Base-by-base conservation (phyloP, 2,329 filamentous ascomycete genomes). In the Apiospora kogelbergensis region DNA sequence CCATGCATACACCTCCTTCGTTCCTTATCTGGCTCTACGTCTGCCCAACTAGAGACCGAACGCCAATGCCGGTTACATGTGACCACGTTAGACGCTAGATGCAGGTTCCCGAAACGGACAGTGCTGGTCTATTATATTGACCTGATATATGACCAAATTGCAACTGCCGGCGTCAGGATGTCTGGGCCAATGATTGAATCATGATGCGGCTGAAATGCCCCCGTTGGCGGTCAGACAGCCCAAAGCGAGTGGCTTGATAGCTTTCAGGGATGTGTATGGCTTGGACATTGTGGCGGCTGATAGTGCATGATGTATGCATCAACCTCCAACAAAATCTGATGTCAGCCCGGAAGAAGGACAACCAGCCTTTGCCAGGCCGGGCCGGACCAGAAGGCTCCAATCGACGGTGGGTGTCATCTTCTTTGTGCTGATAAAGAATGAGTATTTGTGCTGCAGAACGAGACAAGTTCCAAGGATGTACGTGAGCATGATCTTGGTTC, bases 281-380 rank as follows among this genome's bases (percentile, higher is more conserved):
- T 57, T 60, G 53, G 53, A 30, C 53, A 60, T 60, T 60, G 53
- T 60, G 53, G 53, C 53, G 53, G 53, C 53, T 60, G 53, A 60
- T 60, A 22, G 53, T 37, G 53, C 53, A 60, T 60, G 53, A 60
- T n/a, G 53, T 20, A 33, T 30, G 53, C 30, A 37, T 60, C 30
- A 60, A 37, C 30, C 53, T 60, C 53, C 53, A 60, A 60, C 53
- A 53, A 53, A 60, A 60, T 37, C 30, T n/a, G 26, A 60, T 37
- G 53, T 60, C 53, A 60, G 30, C 53, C 53, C 10, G 6, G 20
- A 33, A 60, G 53, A 37, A 9, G 33, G 15, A 37, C 53, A 37
- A 3, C 24, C 46, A 26, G 13, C 9, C 17, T 26, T 17, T 30
- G 48, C 46, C 5, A 13, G 46, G 22, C 5, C 26, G 20, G 33